A percentile compares a stretch with the other conserved stretches of the same genome.
Evolutionary conservation across 78 protist genomes (phyloP).

Genomic region (slime mould (Dictyostelium discoideum)): DNA sequence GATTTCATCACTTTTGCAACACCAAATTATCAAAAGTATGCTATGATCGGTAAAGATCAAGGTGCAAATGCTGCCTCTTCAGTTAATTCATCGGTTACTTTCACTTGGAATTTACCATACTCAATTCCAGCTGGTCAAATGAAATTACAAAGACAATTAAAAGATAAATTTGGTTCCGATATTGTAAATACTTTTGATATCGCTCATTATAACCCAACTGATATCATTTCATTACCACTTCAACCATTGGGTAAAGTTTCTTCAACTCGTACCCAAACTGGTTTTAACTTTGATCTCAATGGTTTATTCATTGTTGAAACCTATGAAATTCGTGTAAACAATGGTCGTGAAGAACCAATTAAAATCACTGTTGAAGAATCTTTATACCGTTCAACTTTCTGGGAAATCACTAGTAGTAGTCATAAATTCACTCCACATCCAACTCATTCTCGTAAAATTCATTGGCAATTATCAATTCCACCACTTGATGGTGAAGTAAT

Average conservation of each 20-base stretch:
- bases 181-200: conserved; percentile 39
- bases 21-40: conserved; percentile 66
- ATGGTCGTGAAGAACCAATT: conserved; percentile 68
- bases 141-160: conserved; percentile 52
- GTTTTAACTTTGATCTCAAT: conserved; percentile 61
- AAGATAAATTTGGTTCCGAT: conserved; percentile 59
- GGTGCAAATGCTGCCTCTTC: conserved; percentile 8
- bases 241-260: conserved; percentile 46
- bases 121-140: conserved; percentile 54
- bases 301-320: conserved; percentile 54
- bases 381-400: conserved; percentile 39
- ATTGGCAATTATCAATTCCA: conserved; percentile 59
- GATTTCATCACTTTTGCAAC: conserved; percentile 42
- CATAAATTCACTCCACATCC: conserved; percentile 16
- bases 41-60: not conserved
- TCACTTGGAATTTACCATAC: conserved; percentile 42
- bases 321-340: conserved; percentile 37
- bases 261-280: conserved; percentile 60
- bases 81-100: conserved; percentile 34
- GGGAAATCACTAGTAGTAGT: conserved; percentile 10
- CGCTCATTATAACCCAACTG: conserved; percentile 26
- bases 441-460: conserved; percentile 50
- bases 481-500: conserved; percentile 51
- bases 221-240: conserved; percentile 38
- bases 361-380: conserved; percentile 49